phyloP scores from a whole-genome alignment of 2,329 filamentous ascomycete species.

The Akanthomyces lecanii region DNA sequence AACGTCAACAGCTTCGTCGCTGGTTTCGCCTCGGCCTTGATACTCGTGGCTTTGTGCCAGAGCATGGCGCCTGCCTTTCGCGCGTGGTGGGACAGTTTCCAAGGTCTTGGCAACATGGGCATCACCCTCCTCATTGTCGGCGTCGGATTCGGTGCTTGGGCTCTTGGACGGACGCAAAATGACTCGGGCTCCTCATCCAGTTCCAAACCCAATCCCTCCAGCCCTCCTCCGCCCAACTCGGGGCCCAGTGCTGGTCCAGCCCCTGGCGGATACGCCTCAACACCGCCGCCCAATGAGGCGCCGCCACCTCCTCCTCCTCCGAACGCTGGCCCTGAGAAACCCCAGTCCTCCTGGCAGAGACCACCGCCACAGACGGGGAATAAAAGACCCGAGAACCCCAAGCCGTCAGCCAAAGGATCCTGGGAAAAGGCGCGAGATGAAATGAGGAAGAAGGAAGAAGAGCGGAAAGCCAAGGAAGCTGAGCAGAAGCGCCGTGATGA shows the following conservation, averaged over 20 bases:
- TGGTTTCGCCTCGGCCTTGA: constrained; percentile 73
- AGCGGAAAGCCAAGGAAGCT: constrained; percentile 56
- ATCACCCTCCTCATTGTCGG: constrained; percentile 67
- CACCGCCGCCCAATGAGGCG: constrained; percentile 19
- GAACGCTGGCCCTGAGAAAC: constrained; percentile 14
- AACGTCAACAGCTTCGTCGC: constrained; percentile 89
- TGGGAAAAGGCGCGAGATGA: constrained; percentile 71
- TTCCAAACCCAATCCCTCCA: constrained; percentile 11
- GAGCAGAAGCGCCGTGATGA: constrained; percentile 58
- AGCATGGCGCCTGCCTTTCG: constrained; percentile 69
- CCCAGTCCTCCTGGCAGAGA: constrained; percentile 17
- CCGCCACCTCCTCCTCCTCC: constrained; percentile 25
- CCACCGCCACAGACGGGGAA: constrained; percentile 15
- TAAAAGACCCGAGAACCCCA: constrained; percentile 27
- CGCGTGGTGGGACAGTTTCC: constrained; percentile 67
- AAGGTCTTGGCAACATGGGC: constrained; percentile 68
- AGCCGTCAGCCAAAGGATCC: constrained; percentile 41
- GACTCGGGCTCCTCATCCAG: constrained; percentile 18
- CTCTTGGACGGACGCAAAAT: constrained; percentile 39
- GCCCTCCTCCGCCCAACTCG: constrained; percentile 26
- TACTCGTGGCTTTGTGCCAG: constrained; percentile 68
- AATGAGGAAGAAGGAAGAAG: constrained; percentile 58
- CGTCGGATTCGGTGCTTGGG: constrained; percentile 76
- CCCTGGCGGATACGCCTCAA: constrained; percentile 4
- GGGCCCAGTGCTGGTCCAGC: constrained; percentile 27